These are phyloP conservation scores for Xylaria longipes DNA, from an alignment of 495 filamentous ascomycete species.

Conservation along the genomic window DNA sequence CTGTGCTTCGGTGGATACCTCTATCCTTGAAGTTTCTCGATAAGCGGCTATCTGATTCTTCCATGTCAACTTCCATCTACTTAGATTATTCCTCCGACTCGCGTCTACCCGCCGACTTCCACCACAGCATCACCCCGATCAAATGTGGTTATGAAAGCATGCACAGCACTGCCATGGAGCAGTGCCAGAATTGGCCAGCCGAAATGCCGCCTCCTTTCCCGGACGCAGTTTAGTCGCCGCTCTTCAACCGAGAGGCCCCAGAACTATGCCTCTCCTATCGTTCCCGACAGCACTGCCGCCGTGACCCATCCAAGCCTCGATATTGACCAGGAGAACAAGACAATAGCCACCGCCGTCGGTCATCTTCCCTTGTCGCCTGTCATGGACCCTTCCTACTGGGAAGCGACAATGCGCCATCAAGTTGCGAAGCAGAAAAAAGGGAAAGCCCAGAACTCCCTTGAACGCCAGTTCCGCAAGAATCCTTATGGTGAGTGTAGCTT, in stretches of 20 bases:
- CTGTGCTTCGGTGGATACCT: not conserved
- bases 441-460: constrained; percentile 48
- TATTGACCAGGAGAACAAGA: constrained; percentile 42
- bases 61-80: not conserved
- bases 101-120: not conserved
- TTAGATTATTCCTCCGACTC: not conserved
- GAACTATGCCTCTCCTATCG: constrained; percentile 24
- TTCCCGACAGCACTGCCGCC: constrained; percentile 1
- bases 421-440: constrained; percentile 42
- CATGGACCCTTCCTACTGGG: constrained; percentile 56
- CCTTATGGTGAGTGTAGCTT: constrained; percentile 61
- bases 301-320: constrained; percentile 26
- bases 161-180: constrained; percentile 32
- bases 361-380: constrained; percentile 56
- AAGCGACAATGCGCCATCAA: constrained; percentile 39
- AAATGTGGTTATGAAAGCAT: constrained; percentile 42
- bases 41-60: not conserved
- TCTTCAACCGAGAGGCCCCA: constrained; percentile 13
- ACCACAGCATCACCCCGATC: not conserved
- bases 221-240: not conserved
- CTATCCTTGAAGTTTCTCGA: not conserved
- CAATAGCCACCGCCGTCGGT: constrained; percentile 47
- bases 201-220: not conserved
- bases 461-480: constrained; percentile 60
- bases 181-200: constrained; percentile 30